A percentile compares a stretch with the other conserved stretches of the same genome.
These are phyloP conservation scores for Fusarium avenaceum DNA, from an alignment of 2,329 filamentous ascomycete genomes.

Conservation along the genomic window DNA sequence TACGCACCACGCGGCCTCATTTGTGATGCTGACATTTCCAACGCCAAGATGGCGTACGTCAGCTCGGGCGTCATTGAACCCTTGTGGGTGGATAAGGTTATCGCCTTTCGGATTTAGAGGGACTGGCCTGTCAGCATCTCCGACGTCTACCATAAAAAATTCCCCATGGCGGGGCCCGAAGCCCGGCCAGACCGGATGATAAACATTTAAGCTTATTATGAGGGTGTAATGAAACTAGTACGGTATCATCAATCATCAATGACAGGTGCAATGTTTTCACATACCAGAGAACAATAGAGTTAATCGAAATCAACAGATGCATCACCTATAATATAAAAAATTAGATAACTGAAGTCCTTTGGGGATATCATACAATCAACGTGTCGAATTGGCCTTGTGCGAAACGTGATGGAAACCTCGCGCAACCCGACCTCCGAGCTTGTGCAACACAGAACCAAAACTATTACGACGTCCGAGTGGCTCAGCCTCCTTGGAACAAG, in stretches of 20 bases:
- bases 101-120: conserved; percentile 28
- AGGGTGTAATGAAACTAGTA: not conserved
- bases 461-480: conserved; percentile 34
- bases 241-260: not conserved
- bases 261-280: not conserved
- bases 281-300: accelerated
- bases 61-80: conserved; percentile 29
- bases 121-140: conserved; percentile 14
- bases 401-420: not conserved
- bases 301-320: not conserved
- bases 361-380: not conserved
- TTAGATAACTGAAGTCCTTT: not conserved
- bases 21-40: conserved; percentile 22
- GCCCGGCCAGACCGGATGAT: conserved; percentile 10
- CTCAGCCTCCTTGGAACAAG: conserved; percentile 38
- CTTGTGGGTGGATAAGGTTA: conserved; percentile 13
- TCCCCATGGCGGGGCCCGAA: conserved; percentile 10
- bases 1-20: conserved; percentile 9
- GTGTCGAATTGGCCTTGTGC: not conserved
- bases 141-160: not conserved
- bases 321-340: not conserved
- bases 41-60: conserved; percentile 33
- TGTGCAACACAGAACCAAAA: conserved; percentile 5
- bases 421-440: not conserved
- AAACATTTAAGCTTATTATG: conserved; percentile 27